These are phyloP conservation scores for Tetragonia tetragonoides DNA, from an alignment of 148 eudicot genomes.

Conservation along the genomic window DNA sequence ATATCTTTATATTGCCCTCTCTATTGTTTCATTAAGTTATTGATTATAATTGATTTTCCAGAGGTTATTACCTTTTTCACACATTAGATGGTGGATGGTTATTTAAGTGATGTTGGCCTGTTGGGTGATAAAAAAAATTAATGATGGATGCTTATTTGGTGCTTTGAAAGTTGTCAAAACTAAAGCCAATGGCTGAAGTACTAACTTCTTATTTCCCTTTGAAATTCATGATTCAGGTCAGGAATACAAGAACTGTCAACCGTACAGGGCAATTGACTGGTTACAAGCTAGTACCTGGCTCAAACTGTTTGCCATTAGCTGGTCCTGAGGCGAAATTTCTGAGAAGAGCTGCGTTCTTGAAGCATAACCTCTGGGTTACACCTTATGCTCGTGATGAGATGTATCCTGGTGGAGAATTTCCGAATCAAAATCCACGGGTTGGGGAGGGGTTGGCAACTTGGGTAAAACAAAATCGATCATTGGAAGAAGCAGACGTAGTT, in stretches of 20 bases:
- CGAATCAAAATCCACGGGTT: conserved; percentile 94
- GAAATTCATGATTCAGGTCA: conserved; percentile 46
- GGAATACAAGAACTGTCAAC: conserved; percentile 93
- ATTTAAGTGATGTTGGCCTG: background rate
- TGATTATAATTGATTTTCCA: background rate
- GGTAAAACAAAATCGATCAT: conserved; percentile 81
- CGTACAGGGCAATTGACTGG: conserved; percentile 94
- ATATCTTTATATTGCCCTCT: background rate
- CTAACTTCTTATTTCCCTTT: background rate
- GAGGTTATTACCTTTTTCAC: background rate
- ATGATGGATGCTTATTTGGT: conserved; percentile 2
- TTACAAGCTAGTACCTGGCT: conserved; percentile 85
- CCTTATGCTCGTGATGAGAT: conserved; percentile 68
- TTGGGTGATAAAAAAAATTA: background rate
- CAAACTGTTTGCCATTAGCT: conserved; percentile 88
- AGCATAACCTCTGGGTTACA: conserved; percentile 97
- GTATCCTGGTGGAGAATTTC: conserved; percentile 96
- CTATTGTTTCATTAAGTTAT: background rate
- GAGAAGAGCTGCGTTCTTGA: conserved; percentile 93
- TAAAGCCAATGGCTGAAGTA: too few relatives aligned
- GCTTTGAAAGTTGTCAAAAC: background rate
- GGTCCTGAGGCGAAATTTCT: conserved; percentile 91
- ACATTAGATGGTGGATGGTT: background rate
- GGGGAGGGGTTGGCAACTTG: conserved; percentile 94
- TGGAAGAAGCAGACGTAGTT: conserved; percentile 89